Evolutionary conservation across 805 yeast species (phyloP), one percentile per base, ranked within the genome.

Genomic region (Candida arabinofermentans): DNA sequence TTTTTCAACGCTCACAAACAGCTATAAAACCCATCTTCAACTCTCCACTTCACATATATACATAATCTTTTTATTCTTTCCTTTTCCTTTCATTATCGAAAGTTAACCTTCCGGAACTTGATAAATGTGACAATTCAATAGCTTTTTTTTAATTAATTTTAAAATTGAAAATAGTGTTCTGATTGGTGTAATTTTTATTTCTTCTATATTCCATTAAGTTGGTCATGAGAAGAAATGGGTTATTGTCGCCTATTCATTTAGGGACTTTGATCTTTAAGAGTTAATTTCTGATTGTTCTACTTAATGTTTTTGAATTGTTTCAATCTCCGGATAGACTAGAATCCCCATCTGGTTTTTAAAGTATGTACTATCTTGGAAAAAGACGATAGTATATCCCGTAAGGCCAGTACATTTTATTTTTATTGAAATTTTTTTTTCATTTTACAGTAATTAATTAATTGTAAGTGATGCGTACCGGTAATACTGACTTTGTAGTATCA

Each of bases 181-280:
- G 26, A 36, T 41, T 38, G 30, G 43, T 42, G 38, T 24, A 32
- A 27, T 31, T 27, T 37, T 40, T 41, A 33, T 19, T 24, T 36
- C 34, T 34, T 31, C 26, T 16, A 37, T 12, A 5, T n/a, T n/a
- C n/a, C n/a, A n/a, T n/a, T n/a, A n/a, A n/a, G n/a, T n/a, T n/a
- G n/a, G n/a, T n/a, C n/a, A 19, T 10, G 4, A 3, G 23, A 19
- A 36, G 21, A 34, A 23, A 39, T 46, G 49, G 47, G 43, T 34
- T 23, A 16, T 21, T 9, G 50, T 57, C 62, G 66, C 67, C 65
- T 58, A 61, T 64, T 64, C 40, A 53, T 42, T 62, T 62, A 60
- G 64, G 66, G 61, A 50, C 37, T 38, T 34, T 31, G 39, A 36
- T 43, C 46, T 48, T 48, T 41, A 51, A 38, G 42, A 33, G 33